Percentiles rank a stretch among this genome's conserved stretches.
phyloP scores from a whole-genome alignment of 2,329 filamentous ascomycete species.

The Camillea tinctor region DNA sequence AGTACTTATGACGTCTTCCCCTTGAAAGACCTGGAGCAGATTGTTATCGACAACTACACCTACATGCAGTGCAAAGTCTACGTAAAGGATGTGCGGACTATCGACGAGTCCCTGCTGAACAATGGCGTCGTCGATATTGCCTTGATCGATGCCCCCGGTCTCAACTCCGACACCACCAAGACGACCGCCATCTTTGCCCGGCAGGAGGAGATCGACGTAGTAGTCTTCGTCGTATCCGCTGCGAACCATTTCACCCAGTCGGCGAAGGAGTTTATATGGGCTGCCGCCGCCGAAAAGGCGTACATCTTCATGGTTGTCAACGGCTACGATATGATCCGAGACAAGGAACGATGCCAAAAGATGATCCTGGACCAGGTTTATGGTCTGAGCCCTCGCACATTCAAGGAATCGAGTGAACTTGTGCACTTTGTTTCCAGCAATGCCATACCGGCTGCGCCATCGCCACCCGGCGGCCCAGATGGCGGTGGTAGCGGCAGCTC shows the following conservation, averaged over 20 bases:
- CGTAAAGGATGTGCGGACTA: conserved; percentile 81
- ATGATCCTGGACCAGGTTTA: conserved; percentile 89
- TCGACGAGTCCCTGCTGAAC: conserved; percentile 92
- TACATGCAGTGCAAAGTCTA: conserved; percentile 98
- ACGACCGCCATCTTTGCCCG: conserved; percentile 96
- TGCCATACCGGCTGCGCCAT: conserved; percentile 73
- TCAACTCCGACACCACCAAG: conserved; percentile 95
- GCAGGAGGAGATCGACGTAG: conserved; percentile 97
- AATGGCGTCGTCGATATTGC: conserved; percentile 98
- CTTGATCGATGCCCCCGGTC: conserved; percentile 90
- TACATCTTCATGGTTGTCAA: conserved; percentile 99
- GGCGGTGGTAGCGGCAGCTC: conserved; percentile 53
- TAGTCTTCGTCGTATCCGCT: conserved; percentile 96
- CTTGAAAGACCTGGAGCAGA: conserved; percentile 76
- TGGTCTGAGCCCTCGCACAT: conserved; percentile 84
- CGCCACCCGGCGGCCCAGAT: conserved; percentile 54
- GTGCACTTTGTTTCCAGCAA: conserved; percentile 99
- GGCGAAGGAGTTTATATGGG: conserved; percentile 96
- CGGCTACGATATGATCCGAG: conserved; percentile 89
- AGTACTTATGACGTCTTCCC: conserved; percentile 88
- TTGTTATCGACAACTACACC: conserved; percentile 83
- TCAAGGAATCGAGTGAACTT: conserved; percentile 87
- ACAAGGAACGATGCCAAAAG: conserved; percentile 87
- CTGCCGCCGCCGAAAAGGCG: conserved; percentile 92
- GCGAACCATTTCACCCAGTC: conserved; percentile 98